Percentiles rank a stretch among this genome's conserved stretches.
phyloP scores from a whole-genome alignment of 177 flowering plant species.

The Vitis hybrid region DNA sequence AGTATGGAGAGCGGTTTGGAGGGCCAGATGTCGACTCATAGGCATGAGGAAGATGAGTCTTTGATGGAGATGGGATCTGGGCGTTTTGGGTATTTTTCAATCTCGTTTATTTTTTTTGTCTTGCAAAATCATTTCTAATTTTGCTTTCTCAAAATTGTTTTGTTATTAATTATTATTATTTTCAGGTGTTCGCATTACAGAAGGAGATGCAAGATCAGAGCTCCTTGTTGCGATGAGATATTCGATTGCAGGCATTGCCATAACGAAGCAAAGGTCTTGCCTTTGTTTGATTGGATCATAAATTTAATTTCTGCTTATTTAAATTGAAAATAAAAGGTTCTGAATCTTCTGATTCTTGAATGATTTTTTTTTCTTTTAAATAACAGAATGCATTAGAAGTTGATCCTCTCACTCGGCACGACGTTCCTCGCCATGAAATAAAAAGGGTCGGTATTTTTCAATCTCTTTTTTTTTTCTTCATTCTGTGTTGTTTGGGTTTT shows the following conservation, averaged over 20 bases:
- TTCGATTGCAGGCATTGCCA: slow-evolving; percentile 97
- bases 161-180: too few relatives aligned
- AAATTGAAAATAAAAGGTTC: too few relatives aligned
- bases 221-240: slow-evolving; percentile 84
- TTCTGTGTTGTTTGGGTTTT: background rate
- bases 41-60: too few relatives aligned
- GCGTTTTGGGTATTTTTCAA: too few relatives aligned
- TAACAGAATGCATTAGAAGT: slow-evolving; percentile 62
- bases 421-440: slow-evolving; percentile 80
- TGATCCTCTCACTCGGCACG: slow-evolving; percentile 61
- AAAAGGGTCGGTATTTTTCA: slow-evolving; percentile 36
- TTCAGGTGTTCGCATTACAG: slow-evolving; percentile 72
- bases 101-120: too few relatives aligned
- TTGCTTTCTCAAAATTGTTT: too few relatives aligned
- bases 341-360: too few relatives aligned
- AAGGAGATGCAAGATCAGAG: slow-evolving; percentile 82
- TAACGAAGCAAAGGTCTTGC: slow-evolving; percentile 76
- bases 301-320: background rate
- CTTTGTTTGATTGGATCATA: background rate
- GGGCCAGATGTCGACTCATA: too few relatives aligned
- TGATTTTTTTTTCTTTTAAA: too few relatives aligned
- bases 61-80: too few relatives aligned
- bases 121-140: too few relatives aligned
- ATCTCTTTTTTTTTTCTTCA: background rate
- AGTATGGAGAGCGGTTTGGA: too few relatives aligned